Evolutionary conservation across 2,329 filamentous ascomycete species (phyloP).

Genomic region (Diplodia scrobiculata): DNA sequence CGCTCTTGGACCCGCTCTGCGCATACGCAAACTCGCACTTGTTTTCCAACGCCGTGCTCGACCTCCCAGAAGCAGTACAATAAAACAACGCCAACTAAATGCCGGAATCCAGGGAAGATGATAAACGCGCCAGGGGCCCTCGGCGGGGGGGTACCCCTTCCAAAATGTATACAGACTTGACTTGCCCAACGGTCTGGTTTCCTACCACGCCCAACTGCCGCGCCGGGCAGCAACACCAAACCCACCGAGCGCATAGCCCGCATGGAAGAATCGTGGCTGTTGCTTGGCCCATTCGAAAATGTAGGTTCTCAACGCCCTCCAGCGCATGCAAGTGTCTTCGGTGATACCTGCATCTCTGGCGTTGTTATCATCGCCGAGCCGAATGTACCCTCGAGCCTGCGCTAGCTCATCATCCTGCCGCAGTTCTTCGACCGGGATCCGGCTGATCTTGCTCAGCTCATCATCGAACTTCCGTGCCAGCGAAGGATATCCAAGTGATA

Average conservation of each 20-base stretch:
- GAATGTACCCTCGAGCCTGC: slow-evolving; percentile 72
- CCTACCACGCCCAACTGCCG: slow-evolving; percentile 52
- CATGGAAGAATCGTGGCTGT: slow-evolving; percentile 67
- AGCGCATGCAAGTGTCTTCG: slow-evolving; percentile 65
- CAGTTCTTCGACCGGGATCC: slow-evolving; percentile 68
- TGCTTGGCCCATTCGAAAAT: slow-evolving; percentile 88
- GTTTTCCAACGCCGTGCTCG: slow-evolving; percentile 25
- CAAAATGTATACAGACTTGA: neutral
- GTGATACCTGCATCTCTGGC: slow-evolving; percentile 55
- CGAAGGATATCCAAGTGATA: slow-evolving; percentile 87
- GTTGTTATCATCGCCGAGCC: slow-evolving; percentile 52
- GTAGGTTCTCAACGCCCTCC: slow-evolving; percentile 81
- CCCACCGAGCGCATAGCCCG: slow-evolving; percentile 37
- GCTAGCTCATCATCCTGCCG: slow-evolving; percentile 68
- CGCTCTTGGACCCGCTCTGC: neutral
- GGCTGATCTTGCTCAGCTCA: slow-evolving; percentile 80
- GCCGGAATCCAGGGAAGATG: slow-evolving; percentile 5
- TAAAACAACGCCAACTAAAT: slow-evolving; percentile 22
- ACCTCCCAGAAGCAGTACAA: slow-evolving; percentile 11
- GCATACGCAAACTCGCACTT: neutral
- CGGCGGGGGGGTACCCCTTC: neutral
- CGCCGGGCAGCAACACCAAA: slow-evolving; percentile 51
- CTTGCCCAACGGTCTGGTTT: neutral
- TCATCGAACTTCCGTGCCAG: slow-evolving; percentile 80
- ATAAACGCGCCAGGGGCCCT: neutral